phyloP scores from a whole-genome alignment of 1,284 basidiomycete genomes.

The Melampsora larici-populina region DNA sequence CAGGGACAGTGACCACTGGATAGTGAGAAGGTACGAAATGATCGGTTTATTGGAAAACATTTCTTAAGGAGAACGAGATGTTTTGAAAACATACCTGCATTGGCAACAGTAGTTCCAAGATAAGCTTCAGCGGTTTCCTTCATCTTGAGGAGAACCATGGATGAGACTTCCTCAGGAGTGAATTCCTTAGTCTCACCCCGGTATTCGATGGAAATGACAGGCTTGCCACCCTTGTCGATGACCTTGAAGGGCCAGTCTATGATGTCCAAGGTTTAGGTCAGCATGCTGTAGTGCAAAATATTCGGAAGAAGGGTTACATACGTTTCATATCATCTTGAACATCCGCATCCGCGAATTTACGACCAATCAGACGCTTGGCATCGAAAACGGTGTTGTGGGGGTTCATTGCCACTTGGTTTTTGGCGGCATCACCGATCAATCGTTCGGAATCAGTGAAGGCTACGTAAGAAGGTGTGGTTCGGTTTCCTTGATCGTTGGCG shows the following conservation, averaged over 20 bases:
- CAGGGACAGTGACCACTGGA: constrained; percentile 64
- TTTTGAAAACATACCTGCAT: constrained; percentile 67
- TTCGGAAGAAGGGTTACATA: not conserved
- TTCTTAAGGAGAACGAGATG: constrained; percentile 39
- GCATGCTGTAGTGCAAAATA: not conserved
- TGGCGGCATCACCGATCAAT: constrained; percentile 91
- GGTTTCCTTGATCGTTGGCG: constrained; percentile 85
- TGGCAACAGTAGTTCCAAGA: constrained; percentile 78
- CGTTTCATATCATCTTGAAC: constrained; percentile 91
- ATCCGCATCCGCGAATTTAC: constrained; percentile 77
- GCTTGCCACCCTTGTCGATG: constrained; percentile 72
- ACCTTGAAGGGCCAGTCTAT: constrained; percentile 74
- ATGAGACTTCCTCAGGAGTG: constrained; percentile 92
- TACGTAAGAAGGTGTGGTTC: constrained; percentile 91
- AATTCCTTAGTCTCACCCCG: constrained; percentile 51
- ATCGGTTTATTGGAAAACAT: not conserved
- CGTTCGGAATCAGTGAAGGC: constrained; percentile 89
- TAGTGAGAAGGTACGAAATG: no score
- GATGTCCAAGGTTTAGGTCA: not conserved
- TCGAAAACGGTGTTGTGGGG: constrained; percentile 68
- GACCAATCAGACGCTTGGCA: constrained; percentile 84
- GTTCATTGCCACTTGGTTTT: constrained; percentile 76
- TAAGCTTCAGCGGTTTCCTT: constrained; percentile 97
- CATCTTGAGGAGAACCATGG: constrained; percentile 97
- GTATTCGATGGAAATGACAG: constrained; percentile 73